Conservation (phyloP, 2,329 filamentous ascomycete species). For the Penicillium expansum region DNA sequence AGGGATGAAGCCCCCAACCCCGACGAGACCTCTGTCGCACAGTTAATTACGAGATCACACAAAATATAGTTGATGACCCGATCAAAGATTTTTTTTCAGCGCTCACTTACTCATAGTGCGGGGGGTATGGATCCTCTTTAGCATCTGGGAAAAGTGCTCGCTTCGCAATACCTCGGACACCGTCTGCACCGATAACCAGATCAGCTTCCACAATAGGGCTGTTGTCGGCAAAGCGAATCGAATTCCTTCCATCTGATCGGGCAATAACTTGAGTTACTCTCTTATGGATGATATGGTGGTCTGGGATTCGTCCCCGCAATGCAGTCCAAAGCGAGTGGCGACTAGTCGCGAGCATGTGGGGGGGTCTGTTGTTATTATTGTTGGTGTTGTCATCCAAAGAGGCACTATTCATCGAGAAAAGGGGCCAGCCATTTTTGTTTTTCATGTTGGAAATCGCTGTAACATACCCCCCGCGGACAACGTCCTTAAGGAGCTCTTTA, state of each 20-base stretch:
- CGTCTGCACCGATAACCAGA: constrained; percentile 46
- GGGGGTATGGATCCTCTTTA: constrained; percentile 36
- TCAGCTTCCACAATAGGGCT: constrained; percentile 36
- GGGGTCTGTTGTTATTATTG: not conserved
- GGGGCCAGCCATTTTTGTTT: constrained; percentile 34
- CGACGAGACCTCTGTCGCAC: constrained; percentile 38
- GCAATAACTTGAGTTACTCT: constrained; percentile 31
- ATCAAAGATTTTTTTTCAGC: not conserved
- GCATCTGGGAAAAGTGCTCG: constrained; percentile 37
- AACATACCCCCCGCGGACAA: constrained; percentile 37
- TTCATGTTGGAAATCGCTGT: constrained; percentile 33
- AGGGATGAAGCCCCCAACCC: constrained; percentile 49
- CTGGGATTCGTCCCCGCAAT: constrained; percentile 37
- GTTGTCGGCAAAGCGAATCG: constrained; percentile 37
- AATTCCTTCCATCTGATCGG: constrained; percentile 23
- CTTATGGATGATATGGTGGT: constrained; percentile 34
- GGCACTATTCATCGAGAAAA: constrained; percentile 27
- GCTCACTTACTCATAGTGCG: constrained; percentile 40
- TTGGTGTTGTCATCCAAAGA: not conserved
- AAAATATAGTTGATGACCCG: not conserved
- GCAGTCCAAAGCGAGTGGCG: constrained; percentile 41
- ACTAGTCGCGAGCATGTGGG: constrained; percentile 36
- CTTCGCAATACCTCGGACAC: constrained; percentile 38
- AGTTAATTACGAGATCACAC: not conserved
- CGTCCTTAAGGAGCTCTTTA: constrained; percentile 32